Evolutionary conservation across 129 eudicot genomes (phyloP), one percentile per base, ranked within the genome.

Genomic region (Heracleum sosnowskyi): DNA sequence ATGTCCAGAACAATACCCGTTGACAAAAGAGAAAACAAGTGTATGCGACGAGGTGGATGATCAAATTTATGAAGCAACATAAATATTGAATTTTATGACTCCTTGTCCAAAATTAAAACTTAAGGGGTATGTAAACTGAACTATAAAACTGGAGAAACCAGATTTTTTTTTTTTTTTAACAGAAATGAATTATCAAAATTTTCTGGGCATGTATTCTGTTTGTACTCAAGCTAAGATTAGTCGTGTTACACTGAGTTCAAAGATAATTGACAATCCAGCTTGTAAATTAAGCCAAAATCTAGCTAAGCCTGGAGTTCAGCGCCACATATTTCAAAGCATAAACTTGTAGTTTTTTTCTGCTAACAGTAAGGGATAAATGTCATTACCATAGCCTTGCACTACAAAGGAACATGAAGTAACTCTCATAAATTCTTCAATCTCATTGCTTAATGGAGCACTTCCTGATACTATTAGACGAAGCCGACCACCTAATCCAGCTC

Each of bases 341-440:
- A 40, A 45, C n/a, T 17, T 49, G 45, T 31, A 34, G 7, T 37
- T 15, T 33, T 47, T 35, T 79, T 7, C 16, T n/a, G n/a, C 44
- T 39, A 26, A 66, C 2, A 66, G 39, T 7, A 4, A 49, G 10
- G 33, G 68, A 60, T 60, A 24, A 0, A 70, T 33, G 39, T 82
- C 47, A 63, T 80, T 88, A 96, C 99, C 99, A 31, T 96, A 96
- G 86, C 97, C 99, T 87, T 96, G 99, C 66, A 85, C 66, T 63
- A 96, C 99, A 85, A 96, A 96, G 84, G 97, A 93, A 86, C 99
- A 92, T 22, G 97, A 86, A 49, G 99, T 96, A 73, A 96, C 99
- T 72, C 99, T 86, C 77, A 96, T 81, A 89, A 96, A 96, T 79
- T 96, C 99, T 84, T 96, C 99, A 57, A 96, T 85, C 80, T 96